Base-by-base conservation (phyloP, 2,329 filamentous ascomycete species). In the Alternaria brassicicola region DNA sequence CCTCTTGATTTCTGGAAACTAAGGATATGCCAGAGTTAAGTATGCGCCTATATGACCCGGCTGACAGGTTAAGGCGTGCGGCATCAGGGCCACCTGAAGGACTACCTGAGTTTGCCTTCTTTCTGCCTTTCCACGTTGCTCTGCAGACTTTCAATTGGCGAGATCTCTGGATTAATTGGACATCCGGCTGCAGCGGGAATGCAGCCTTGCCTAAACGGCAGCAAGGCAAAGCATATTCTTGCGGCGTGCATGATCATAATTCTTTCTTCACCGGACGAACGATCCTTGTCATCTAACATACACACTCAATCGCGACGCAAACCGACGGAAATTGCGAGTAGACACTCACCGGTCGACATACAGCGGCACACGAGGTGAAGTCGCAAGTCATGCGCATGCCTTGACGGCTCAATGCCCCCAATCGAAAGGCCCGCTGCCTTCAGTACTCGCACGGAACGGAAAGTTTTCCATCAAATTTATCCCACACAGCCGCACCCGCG, bases 1-100 rank as follows among this genome's bases (percentile, higher is more conserved):
- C 30, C 19, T 52, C 19, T 31, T 26, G 9, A 13, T 28, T 30
- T 35, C 26, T 42, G 13, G 41, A 55, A 48, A 42, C n/a, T 51
- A 63, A 59, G 63, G 65, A 57, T 53, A n/a, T 45, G 28, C 41
- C 56, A 55, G 47, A 55, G 25, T 70, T 69, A 70, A 69, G 61
- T 70, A 70, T 63, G 50, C 48, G 51, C 53, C 47, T 38, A 52
- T 48, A 28, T 13, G 53, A 50, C 30, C 25, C 45, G 47, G 60
- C 59, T 63, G 57, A 57, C 51, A 47, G 53, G 58, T 60, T 63
- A 64, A 48, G 33, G 38, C 42, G 35, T 47, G 47, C 46, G 41
- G 48, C 39, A 42, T 57, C 52, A 42, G 39, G 41, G 30, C 31
- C 31, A 57, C 39, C 53, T 39, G 55, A 55, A 64, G 58, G 60